phyloP scores from a whole-genome alignment of 1,139 yeast genomes.

The Hemisphaericaspora xylofermentans region DNA sequence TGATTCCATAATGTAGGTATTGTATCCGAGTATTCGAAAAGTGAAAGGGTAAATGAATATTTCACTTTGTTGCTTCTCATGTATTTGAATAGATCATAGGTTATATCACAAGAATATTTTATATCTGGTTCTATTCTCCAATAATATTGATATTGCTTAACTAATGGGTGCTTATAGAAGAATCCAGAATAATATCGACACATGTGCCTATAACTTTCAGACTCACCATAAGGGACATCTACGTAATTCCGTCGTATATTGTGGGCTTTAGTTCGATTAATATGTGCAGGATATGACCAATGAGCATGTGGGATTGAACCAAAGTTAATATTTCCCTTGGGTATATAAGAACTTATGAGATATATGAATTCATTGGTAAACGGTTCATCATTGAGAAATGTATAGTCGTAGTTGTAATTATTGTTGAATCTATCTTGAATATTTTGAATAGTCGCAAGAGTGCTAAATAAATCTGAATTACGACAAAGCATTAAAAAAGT shows the following conservation, averaged over 20 bases:
- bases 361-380: slow-evolving; percentile 27
- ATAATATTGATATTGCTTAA: slow-evolving; percentile 30
- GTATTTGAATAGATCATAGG: slow-evolving; percentile 27
- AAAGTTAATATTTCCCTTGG: slow-evolving; percentile 25
- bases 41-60: slow-evolving; percentile 28
- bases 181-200: slow-evolving; percentile 38
- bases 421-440: slow-evolving; percentile 74
- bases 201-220: slow-evolving; percentile 38
- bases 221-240: slow-evolving; percentile 27
- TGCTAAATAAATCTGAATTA: slow-evolving; percentile 59
- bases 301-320: slow-evolving; percentile 29
- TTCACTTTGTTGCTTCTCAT: slow-evolving; percentile 23
- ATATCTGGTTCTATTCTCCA: slow-evolving; percentile 40
- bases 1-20: slow-evolving; percentile 33
- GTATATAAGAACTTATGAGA: slow-evolving; percentile 21
- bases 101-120: slow-evolving; percentile 28
- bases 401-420: slow-evolving; percentile 42
- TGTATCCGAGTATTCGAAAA: slow-evolving; percentile 35
- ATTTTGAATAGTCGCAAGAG: slow-evolving; percentile 59
- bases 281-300: slow-evolving; percentile 34
- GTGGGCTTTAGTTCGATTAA: slow-evolving; percentile 23
- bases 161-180: slow-evolving; percentile 32
- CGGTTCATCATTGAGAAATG: slow-evolving; percentile 35
- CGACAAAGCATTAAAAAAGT: slow-evolving; percentile 74
- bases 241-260: slow-evolving; percentile 12